Base-by-base conservation (phyloP, 2,329 filamentous ascomycete species). In the Clonostachys rhizophaga region DNA sequence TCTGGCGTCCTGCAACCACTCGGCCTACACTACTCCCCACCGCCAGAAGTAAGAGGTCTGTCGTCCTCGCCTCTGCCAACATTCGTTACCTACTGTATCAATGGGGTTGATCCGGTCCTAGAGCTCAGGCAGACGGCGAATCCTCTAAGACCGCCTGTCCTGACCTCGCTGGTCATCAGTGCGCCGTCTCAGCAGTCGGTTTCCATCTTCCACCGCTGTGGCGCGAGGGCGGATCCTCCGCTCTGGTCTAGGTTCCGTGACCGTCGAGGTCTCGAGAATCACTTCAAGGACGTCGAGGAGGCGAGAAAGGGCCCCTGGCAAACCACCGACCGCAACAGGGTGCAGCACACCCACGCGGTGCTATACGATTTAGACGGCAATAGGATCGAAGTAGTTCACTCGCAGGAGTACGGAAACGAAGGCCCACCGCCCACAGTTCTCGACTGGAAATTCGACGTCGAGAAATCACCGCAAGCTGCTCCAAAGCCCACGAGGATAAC, bases 361-460 rank as follows among this genome's bases (percentile, higher is more conserved):
- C 83, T 90, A 39, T 77, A 83, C 50, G 90, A 95, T 65, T 77
- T 89, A 47, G 89, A 95, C 68, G 88, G 88, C 44, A 95, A 95
- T 69, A 87, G 79, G 55, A 83, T 95, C 61, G 88, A 94, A 60
- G 86, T 89, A 33, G 81, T 91, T 44, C 36, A 39, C 36, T 18
- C 14, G 36, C 36, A 39, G 36, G 17, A 18, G 7, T 18, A 39
- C 36, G n/a, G 42, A 18, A 16, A 33, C 33, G 46, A 40, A 20
- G 24, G 24, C 24, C 3, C 24, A 30, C 33, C 42, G 6, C 33
- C 46, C 51, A 72, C 69, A 41, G 70, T 78, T 47, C 58, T 78
- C 30, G 62, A 71, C 50, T 79, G 75, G 75, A 72, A 74, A 47
- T 69, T 72, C 53, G 69, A 74, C 34, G 18, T 34, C 34, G 35